phyloP scores from a whole-genome alignment of 2,329 filamentous ascomycete genomes.

The Whalleya microplaca region DNA sequence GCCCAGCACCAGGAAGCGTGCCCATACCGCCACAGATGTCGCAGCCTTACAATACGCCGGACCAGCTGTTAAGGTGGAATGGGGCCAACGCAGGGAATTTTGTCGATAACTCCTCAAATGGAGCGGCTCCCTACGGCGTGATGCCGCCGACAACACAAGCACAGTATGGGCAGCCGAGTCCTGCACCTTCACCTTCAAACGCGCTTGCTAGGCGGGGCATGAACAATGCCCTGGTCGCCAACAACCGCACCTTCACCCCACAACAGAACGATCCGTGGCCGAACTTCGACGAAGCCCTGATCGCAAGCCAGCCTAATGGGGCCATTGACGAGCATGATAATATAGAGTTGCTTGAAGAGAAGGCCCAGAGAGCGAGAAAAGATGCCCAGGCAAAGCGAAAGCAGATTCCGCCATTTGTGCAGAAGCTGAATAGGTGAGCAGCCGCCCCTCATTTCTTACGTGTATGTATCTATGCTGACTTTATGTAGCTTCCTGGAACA shows the following conservation, averaged over 20 bases:
- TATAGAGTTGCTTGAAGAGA: conserved; percentile 77
- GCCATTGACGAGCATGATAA: conserved; percentile 64
- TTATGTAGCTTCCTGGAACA: conserved; percentile 84
- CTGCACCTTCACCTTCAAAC: conserved; percentile 50
- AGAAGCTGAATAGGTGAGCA: conserved; percentile 91
- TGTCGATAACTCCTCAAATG: conserved; percentile 39
- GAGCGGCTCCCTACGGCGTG: conserved; percentile 39
- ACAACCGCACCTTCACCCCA: conserved; percentile 34
- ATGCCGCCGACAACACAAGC: conserved; percentile 37
- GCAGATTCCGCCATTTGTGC: conserved; percentile 95
- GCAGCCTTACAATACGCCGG: conserved; percentile 44
- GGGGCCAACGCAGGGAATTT: conserved; percentile 42
- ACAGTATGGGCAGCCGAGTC: conserved; percentile 35
- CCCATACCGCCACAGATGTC: conserved; percentile 46
- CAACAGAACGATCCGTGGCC: conserved; percentile 41
- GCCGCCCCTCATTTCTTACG: conserved; percentile 4
- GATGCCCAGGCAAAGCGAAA: conserved; percentile 90
- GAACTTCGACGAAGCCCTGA: conserved; percentile 48
- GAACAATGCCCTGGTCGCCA: conserved; percentile 53
- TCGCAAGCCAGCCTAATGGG: conserved; percentile 43
- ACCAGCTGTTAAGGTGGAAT: conserved; percentile 60
- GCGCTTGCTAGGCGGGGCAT: conserved; percentile 56
- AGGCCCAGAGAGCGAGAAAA: conserved; percentile 79
- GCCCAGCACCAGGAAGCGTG: conserved; percentile 38
- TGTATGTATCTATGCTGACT: conserved; percentile 7